Evolutionary conservation across 345 rosid species (phyloP).

Genomic region (Sisymbrium irio): DNA sequence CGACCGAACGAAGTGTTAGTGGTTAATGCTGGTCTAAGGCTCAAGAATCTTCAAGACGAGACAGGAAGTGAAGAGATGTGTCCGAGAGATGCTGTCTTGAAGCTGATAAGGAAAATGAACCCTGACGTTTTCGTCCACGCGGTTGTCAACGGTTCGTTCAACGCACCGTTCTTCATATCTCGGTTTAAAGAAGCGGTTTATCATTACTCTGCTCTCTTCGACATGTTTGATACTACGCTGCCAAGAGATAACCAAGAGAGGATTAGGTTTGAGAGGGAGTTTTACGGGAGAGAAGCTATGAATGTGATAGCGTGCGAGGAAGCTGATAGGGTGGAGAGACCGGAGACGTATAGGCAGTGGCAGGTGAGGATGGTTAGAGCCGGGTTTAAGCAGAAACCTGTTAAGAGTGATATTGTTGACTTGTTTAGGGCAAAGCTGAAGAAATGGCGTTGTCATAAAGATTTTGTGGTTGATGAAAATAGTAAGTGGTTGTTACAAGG

Average conservation of each 20-base stretch:
- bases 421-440: slow-evolving; percentile 35
- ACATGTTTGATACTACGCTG: slow-evolving; percentile 54
- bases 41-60: slow-evolving; percentile 60
- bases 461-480: slow-evolving; percentile 60
- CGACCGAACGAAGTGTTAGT: slow-evolving; percentile 51
- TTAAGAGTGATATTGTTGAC: slow-evolving; percentile 42
- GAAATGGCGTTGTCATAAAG: slow-evolving; percentile 51
- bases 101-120: slow-evolving; percentile 53
- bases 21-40: slow-evolving; percentile 50
- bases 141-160: slow-evolving; percentile 55
- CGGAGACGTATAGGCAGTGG: slow-evolving; percentile 82
- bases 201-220: slow-evolving; percentile 63
- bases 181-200: slow-evolving; percentile 74
- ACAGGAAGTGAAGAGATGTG: slow-evolving; percentile 45
- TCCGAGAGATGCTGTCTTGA: slow-evolving; percentile 56
- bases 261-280: slow-evolving; percentile 55
- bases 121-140: slow-evolving; percentile 50
- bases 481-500: slow-evolving; percentile 68
- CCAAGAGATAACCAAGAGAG: slow-evolving; percentile 49
- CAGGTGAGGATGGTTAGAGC: slow-evolving; percentile 54
- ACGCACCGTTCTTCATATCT: slow-evolving; percentile 68
- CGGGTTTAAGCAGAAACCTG: slow-evolving; percentile 54
- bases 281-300: slow-evolving; percentile 57
- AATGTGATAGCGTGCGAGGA: slow-evolving; percentile 83
- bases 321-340: slow-evolving; percentile 63